Conservation (phyloP, 148 eudicot genomes). For the Chenopodium berlandieri region DNA sequence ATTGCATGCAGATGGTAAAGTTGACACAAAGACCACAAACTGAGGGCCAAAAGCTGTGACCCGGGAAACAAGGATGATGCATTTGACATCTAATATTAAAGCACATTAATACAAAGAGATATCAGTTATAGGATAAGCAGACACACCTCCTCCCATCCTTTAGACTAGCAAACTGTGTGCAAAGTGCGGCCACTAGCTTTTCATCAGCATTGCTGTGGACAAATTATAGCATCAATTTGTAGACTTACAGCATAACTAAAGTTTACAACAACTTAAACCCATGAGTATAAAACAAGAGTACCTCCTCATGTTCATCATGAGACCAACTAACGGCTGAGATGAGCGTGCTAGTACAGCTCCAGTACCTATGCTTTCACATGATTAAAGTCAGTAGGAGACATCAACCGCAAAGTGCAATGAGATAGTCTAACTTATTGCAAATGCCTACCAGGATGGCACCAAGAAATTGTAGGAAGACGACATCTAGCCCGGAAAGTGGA, state of each 20-base stretch:
- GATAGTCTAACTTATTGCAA: not conserved
- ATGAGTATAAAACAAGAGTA: slow-evolving; percentile 23
- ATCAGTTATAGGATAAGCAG: slow-evolving; percentile 6
- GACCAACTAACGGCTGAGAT: slow-evolving; percentile 97
- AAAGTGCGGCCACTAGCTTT: slow-evolving; percentile 90
- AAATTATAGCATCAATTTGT: not conserved
- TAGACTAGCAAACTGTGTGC: slow-evolving; percentile 51
- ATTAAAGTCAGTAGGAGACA: slow-evolving; percentile 7
- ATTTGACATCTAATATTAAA: not conserved
- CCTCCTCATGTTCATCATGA: slow-evolving; percentile 99
- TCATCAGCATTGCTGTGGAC: slow-evolving; percentile 90
- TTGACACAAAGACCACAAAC: not conserved
- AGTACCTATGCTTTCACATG: slow-evolving; percentile 39
- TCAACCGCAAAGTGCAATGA: not conserved
- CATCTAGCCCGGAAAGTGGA: slow-evolving; percentile 85
- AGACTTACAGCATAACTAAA: not conserved
- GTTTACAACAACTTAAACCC: slow-evolving; percentile 15
- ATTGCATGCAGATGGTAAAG: not conserved
- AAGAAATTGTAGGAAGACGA: slow-evolving; percentile 83
- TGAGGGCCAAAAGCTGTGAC: not conserved
- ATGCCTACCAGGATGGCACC: slow-evolving; percentile 77
- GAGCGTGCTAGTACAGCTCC: slow-evolving; percentile 99
- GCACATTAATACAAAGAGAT: not conserved
- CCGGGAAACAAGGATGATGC: not conserved
- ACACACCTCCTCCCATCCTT: slow-evolving; percentile 54